Conservation (phyloP, 2,329 filamentous ascomycete species). For the Tympanopsis confertula region DNA sequence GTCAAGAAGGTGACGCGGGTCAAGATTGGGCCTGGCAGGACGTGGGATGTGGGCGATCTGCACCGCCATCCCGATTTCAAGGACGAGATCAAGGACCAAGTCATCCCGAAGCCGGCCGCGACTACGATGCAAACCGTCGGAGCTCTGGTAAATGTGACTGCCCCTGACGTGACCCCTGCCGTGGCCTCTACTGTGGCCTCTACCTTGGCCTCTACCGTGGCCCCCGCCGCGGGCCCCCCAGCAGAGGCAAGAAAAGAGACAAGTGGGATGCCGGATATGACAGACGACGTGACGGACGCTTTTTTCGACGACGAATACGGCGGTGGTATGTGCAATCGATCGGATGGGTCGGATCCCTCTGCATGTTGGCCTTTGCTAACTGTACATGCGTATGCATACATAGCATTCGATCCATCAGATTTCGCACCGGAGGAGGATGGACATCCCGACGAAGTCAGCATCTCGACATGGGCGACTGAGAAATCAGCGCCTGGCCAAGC, state of each 20-base stretch:
- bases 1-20: constrained; percentile 80
- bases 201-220: too few relatives aligned
- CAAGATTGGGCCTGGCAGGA: constrained; percentile 63
- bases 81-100: too few relatives aligned
- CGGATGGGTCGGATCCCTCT: constrained; percentile 13
- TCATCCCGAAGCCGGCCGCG: too few relatives aligned
- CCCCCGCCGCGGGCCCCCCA: too few relatives aligned
- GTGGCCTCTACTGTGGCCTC: too few relatives aligned
- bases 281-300: constrained; percentile 19
- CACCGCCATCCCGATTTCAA: constrained; percentile 75
- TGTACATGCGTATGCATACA: constrained; percentile 59
- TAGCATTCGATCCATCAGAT: constrained; percentile 60
- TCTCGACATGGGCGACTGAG: constrained; percentile 24
- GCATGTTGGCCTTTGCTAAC: constrained; percentile 17
- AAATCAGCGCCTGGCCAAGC: background rate
- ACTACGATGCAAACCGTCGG: too few relatives aligned
- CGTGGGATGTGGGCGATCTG: constrained; percentile 66
- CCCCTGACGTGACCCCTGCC: too few relatives aligned
- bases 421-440: too few relatives aligned
- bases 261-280: constrained; percentile 13
- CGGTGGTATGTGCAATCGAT: constrained; percentile 30
- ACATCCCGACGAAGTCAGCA: constrained; percentile 65
- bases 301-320: constrained; percentile 39
- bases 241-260: too few relatives aligned
- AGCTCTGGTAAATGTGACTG: too few relatives aligned